A percentile compares a stretch with the other conserved stretches of the same genome.
phyloP scores from a whole-genome alignment of 2,329 filamentous ascomycete species.

The Penicillium palitans region DNA sequence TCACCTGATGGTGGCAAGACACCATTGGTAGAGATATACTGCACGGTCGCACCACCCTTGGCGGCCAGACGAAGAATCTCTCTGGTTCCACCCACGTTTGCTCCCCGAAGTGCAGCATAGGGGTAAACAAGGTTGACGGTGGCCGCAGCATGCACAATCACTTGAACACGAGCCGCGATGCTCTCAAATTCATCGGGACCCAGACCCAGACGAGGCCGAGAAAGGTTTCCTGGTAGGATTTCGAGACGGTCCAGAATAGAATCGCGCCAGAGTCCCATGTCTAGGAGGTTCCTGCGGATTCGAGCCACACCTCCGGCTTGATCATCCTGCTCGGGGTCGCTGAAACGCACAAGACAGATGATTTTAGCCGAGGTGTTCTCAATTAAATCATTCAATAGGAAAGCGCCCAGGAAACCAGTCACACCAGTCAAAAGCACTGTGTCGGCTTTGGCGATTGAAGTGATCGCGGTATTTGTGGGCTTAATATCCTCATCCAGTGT shows the following conservation, averaged over 20 bases:
- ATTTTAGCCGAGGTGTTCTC: conserved; percentile 68
- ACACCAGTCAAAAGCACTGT: conserved; percentile 72
- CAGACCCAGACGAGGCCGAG: conserved; percentile 67
- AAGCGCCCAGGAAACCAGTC: conserved; percentile 75
- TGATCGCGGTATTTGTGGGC: conserved; percentile 55
- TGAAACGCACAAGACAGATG: conserved; percentile 72
- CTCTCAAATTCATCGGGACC: conserved; percentile 64
- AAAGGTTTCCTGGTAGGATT: conserved; percentile 71
- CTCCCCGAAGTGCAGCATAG: conserved; percentile 70
- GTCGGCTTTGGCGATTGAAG: conserved; percentile 63
- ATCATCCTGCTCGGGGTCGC: conserved; percentile 65
- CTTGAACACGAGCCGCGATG: conserved; percentile 65
- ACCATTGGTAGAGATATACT: conserved; percentile 79
- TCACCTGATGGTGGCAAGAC: conserved; percentile 67
- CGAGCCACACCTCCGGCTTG: conserved; percentile 68
- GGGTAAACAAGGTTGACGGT: conserved; percentile 81
- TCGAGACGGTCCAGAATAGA: conserved; percentile 76
- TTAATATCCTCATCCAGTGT: conserved; percentile 69
- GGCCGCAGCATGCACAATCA: conserved; percentile 75
- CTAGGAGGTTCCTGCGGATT: conserved; percentile 73
- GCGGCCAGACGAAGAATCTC: conserved; percentile 72
- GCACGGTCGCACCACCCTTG: conserved; percentile 67
- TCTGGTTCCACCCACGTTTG: conserved; percentile 76
- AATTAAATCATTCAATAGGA: conserved; percentile 68
- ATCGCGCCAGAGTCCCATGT: conserved; percentile 75